Base-by-base conservation (phyloP, 176 grass and related monocot species). In the Cenchrus americanus region DNA sequence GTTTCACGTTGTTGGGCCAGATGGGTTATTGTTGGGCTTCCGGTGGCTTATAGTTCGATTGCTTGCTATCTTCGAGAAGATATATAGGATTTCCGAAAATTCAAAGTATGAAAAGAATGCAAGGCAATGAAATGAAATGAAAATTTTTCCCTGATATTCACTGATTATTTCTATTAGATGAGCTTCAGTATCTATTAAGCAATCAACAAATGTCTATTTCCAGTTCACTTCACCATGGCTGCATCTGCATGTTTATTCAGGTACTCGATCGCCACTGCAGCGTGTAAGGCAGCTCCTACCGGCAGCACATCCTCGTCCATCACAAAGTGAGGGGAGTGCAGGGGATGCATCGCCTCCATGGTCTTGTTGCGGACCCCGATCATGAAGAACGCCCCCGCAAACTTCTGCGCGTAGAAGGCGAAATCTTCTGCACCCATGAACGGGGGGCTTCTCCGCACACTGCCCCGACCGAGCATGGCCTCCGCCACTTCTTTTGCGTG, bases 281-380 rank as follows among this genome's bases (percentile, higher is more conserved):
- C 84, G n/a, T 93, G 94, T 5, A 97, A 30, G 21, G 91, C 94
- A 10, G 91, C 78, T 69, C 94, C 94, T 1, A 93, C 58, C 1
- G 88, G 81, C 32, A 97, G 83, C 55, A 54, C 84, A 5, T 83
- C 77, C 74, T 97, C 94, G 59, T 93, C 81, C 6, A 92, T 67
- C 58, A 83, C 80, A 42, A 97, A 93, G 77, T 91, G 75, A 5
- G 94, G 86, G 42, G 94, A 97, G 65, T 97, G 94, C 42, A 89
- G 6, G 6, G 80, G 65, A 54, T 89, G 42, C 26, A 32, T 21
- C 4, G 46, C 23, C 7, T 42, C 46, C 83, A 80, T 84, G 6
- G 60, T 69, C 27, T 44, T 11, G 48, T 91, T 91, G 84, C 64
- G 24, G 1, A 78, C 44, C 52, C 94, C 94, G 17, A 97, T 84